Percentiles rank a stretch among this genome's conserved stretches.
These are phyloP conservation scores for Saccharomycopsis sp. DNA, from an alignment of 805 yeast species.

Conservation along the genomic window DNA sequence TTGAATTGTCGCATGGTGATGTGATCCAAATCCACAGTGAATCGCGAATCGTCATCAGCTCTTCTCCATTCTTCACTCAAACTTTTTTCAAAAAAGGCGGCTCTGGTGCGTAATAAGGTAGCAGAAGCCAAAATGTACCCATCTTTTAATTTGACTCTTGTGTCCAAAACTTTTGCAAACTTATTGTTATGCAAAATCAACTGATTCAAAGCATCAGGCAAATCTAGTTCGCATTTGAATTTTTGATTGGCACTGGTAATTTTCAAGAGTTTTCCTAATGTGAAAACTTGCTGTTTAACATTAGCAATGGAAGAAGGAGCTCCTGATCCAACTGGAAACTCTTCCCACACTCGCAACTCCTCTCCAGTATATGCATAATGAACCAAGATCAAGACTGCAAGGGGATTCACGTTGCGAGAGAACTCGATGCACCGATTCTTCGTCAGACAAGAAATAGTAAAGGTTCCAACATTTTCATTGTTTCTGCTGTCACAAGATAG, in stretches of 20 bases:
- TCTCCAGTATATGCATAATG: conserved; percentile 44
- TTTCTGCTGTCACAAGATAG: no score
- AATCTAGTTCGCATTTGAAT: not conserved
- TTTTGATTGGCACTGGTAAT: conserved; percentile 27
- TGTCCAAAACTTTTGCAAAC: conserved; percentile 29
- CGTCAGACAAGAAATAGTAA: no score
- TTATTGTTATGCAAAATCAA: not conserved
- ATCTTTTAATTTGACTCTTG: conserved; percentile 38
- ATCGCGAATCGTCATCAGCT: conserved; percentile 5
- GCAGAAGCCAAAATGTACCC: conserved; percentile 36
- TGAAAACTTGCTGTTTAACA: conserved; percentile 27
- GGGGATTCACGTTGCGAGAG: not conserved
- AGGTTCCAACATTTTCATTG: no score
- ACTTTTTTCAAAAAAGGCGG: conserved; percentile 53
- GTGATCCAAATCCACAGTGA: conserved; percentile 35
- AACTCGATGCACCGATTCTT: no score
- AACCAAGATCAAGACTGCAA: conserved; percentile 29
- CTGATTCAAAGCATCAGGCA: not conserved
- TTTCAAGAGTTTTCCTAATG: conserved; percentile 23
- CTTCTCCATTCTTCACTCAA: conserved; percentile 47
- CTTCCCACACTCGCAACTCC: conserved; percentile 39
- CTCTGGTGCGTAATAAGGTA: conserved; percentile 36
- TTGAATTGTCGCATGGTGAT: conserved; percentile 36
- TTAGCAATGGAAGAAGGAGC: conserved; percentile 28
- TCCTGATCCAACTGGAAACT: conserved; percentile 16